These are phyloP conservation scores for Penicillium sp. DNA, from an alignment of 2,329 filamentous ascomycete species.

Conservation along the genomic window DNA sequence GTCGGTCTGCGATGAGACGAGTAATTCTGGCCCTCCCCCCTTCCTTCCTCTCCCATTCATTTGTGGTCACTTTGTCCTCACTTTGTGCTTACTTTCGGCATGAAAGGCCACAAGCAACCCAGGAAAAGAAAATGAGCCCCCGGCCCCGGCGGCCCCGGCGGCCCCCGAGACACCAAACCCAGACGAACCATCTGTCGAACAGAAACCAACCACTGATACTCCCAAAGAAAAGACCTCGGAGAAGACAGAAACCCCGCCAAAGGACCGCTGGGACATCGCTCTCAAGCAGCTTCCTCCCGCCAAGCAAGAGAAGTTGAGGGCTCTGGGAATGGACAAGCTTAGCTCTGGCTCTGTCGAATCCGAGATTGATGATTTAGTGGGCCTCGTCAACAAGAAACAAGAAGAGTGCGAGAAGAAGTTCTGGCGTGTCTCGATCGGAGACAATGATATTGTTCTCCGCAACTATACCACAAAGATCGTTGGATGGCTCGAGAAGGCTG, in stretches of 20 bases:
- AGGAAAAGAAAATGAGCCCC: too few species aligned
- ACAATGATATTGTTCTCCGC: slow-evolving; percentile 10
- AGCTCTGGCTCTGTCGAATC: slow-evolving; percentile 1
- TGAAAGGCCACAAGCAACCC: too few species aligned
- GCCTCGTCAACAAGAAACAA: slow-evolving; percentile 4
- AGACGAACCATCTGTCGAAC: neutral
- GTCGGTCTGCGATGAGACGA: too few species aligned
- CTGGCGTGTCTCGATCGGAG: slow-evolving; percentile 9
- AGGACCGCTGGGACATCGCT: slow-evolving; percentile 1
- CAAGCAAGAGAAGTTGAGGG: slow-evolving; percentile 4
- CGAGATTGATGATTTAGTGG: slow-evolving; percentile 4
- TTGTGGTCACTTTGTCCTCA: too few species aligned
- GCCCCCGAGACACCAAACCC: neutral
- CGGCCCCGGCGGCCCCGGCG: too few species aligned
- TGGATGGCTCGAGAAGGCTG: slow-evolving; percentile 14
- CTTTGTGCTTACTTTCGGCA: too few species aligned
- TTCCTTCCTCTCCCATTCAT: too few species aligned
- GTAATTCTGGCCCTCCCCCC: too few species aligned
- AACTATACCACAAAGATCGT: slow-evolving; percentile 16
- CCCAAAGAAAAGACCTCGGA: neutral
- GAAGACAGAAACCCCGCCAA: neutral
- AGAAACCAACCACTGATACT: neutral
- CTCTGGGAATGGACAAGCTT: slow-evolving; percentile 1
- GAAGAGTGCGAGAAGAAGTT: slow-evolving; percentile 13
- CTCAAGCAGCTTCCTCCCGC: neutral